A percentile compares a stretch with the other conserved stretches of the same genome.
phyloP scores from a whole-genome alignment of 768 basidiomycete species.

The Dendrothele bispora region DNA sequence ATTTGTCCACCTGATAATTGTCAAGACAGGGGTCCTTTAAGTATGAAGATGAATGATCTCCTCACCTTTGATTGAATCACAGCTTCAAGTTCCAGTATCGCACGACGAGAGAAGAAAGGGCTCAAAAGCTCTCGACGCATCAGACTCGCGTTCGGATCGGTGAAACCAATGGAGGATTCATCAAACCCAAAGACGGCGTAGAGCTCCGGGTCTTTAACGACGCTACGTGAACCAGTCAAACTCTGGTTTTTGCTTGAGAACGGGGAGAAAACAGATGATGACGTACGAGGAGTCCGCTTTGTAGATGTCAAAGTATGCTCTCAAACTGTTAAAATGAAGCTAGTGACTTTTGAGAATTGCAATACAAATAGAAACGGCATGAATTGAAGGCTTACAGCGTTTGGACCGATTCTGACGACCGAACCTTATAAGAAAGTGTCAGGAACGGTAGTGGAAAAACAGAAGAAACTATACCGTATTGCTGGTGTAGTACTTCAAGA shows the following conservation, averaged over 20 bases:
- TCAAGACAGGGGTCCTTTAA: background rate
- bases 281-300: too few species aligned
- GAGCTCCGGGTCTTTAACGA: too few species aligned
- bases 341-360: background rate
- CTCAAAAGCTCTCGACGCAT: too few species aligned
- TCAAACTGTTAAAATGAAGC: conserved; percentile 21
- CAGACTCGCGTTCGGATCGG: too few species aligned
- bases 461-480: too few species aligned
- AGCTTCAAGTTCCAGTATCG: conserved; percentile 12
- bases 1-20: conserved; percentile 8
- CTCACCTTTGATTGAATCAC: conserved; percentile 12
- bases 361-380: background rate
- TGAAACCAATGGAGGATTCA: too few species aligned
- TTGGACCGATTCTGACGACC: conserved; percentile 22
- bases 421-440: conserved; percentile 12
- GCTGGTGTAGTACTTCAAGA: too few species aligned
- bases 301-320: conserved; percentile 21
- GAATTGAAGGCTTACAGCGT: conserved; percentile 15
- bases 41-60: background rate
- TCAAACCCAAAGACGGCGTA: too few species aligned
- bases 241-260: too few species aligned
- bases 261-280: too few species aligned
- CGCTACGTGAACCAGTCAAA: too few species aligned
- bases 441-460: too few species aligned
- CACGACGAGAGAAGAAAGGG: conserved; percentile 15